Base-by-base conservation (phyloP, 495 filamentous ascomycete species). In the Penicillium soppii region DNA sequence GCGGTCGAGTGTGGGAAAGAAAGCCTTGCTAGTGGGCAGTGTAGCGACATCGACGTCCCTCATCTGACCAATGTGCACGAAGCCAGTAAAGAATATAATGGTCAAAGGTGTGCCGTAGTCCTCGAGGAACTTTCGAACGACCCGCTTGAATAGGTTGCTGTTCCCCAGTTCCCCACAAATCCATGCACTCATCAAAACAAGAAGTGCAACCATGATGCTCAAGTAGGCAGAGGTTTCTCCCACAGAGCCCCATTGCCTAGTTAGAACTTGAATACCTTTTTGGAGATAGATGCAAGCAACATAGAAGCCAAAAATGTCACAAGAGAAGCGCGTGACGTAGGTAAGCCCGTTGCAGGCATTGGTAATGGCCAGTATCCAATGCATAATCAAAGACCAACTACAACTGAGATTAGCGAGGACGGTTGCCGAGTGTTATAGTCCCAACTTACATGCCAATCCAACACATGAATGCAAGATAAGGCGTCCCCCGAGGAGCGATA, bases 231-330 rank as follows among this genome's bases (percentile, higher is more conserved):
- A 88, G 5, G 85, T 72, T 26, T 83, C 81, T 15, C 76, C 78
- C 3, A 66, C 64, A 12, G 56, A 46, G 22, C 67, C 75, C 75
- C 78, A 82, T 66, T 84, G 80, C 3, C 83, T 76, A 49, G 84
- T 83, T 1, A 94, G 73, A 23, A 92, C 86, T 61, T 92, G 88
- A 48, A 92, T 82, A 5, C 89, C 89, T 63, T 91, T 92, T 53
- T 92, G 87, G 12, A 94, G 74, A 61, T 94, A 94, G 63, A 92
- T 89, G 62, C 86, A 88, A 40, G 88, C 89, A 36, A 94, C 89
- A 63, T 94, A 94, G 65, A 92, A 91, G 5, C 89, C 89, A 59
- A 94, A 92, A 56, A 89, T 90, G 60, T 94, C 89, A 62, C 89
- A 91, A 33, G 87, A 87, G 61, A 94, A 94, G 8, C 87, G 79